Conservation (phyloP, 805 yeast genomes). For the Ogataea haglerorum region DNA sequence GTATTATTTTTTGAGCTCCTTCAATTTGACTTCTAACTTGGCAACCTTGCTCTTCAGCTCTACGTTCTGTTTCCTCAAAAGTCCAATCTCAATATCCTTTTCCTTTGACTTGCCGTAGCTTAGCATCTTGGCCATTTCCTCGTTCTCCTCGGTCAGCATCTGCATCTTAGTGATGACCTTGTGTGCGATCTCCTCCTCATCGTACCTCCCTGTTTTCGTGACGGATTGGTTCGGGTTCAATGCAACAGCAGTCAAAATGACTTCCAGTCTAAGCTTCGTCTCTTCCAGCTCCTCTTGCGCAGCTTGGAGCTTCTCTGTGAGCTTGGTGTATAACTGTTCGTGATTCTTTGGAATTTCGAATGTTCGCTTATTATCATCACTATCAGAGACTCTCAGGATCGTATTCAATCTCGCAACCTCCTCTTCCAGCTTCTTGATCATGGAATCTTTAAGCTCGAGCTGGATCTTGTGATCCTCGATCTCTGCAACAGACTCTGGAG, state of each 20-base stretch:
- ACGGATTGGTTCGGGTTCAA: slow-evolving; percentile 45
- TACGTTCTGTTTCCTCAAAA: slow-evolving; percentile 49
- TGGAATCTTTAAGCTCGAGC: slow-evolving; percentile 52
- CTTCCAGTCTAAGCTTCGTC: slow-evolving; percentile 61
- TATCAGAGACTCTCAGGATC: slow-evolving; percentile 41
- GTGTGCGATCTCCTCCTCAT: slow-evolving; percentile 72
- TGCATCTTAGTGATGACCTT: slow-evolving; percentile 62
- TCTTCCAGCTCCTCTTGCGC: slow-evolving; percentile 51
- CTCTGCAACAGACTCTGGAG: slow-evolving; percentile 14
- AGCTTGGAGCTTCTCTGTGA: slow-evolving; percentile 27
- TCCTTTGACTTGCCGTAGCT: slow-evolving; percentile 77
- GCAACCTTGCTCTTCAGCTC: slow-evolving; percentile 40
- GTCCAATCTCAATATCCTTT: slow-evolving; percentile 61
- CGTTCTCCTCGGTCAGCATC: slow-evolving; percentile 63
- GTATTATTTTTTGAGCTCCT: slow-evolving; percentile 10
- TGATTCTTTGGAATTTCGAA: slow-evolving; percentile 35
- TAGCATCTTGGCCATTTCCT: slow-evolving; percentile 62
- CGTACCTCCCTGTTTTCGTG: slow-evolving; percentile 59
- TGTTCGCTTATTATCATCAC: slow-evolving; percentile 11
- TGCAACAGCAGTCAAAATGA: slow-evolving; percentile 53
- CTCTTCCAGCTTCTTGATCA: slow-evolving; percentile 42
- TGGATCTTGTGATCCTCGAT: slow-evolving; percentile 45
- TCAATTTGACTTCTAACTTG: slow-evolving; percentile 28
- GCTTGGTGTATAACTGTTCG: slow-evolving; percentile 30
- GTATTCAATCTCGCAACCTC: slow-evolving; percentile 41